Evolutionary conservation across 352 stramenopile genomes (phyloP), one percentile per base, ranked within the genome.

Genomic region (Phytophthora ohioensis): DNA sequence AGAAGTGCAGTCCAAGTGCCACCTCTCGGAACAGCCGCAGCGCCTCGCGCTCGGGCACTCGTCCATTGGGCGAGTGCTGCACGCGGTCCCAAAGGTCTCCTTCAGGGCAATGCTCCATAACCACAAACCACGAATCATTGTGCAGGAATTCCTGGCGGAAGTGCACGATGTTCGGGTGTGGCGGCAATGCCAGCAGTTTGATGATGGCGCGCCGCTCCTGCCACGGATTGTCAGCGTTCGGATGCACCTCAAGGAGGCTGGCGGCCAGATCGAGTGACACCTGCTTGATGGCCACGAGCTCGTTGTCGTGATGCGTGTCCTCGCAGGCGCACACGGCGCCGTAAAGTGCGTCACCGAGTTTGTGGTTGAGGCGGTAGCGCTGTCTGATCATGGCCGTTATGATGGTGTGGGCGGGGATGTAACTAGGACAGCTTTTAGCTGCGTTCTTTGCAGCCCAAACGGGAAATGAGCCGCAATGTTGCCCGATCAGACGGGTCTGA

Each of bases 51-150:
- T 82, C 75, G 0, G 45, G 30, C 45, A 85, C 35, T 13, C 80
- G 69, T 10, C 55, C 48, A 12, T 69, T 66, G 0, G 69, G 64
- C 1, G 59, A 36, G 32, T n/a, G 30, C 27, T 80, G 65, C 12
- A 89, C 56, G 38, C 57, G 32, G 21, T 64, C 34, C 46, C 82
- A 75, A 7, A 88, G 60, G 45, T 91, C 82, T 34, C 82, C 80
- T 31, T 71, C 76, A 6, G 56, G 49, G 57, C 82, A 88, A 46
- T 79, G 74, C n/a, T 88, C 82, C 67, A 87, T 87, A 30, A 85
- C 78, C 6, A 85, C 58, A 57, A 69, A 80, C 79, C 79, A 84
- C n/a, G 62, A 67, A 34, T 73, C 65, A 30, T 78, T 69, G 34
- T 84, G 70, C 34, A 87, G 38, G 62, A 90, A 90, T 31, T 81